These are phyloP conservation scores for Rubia balearica DNA, from an alignment of 305 asterid species.

Conservation along the genomic window DNA sequence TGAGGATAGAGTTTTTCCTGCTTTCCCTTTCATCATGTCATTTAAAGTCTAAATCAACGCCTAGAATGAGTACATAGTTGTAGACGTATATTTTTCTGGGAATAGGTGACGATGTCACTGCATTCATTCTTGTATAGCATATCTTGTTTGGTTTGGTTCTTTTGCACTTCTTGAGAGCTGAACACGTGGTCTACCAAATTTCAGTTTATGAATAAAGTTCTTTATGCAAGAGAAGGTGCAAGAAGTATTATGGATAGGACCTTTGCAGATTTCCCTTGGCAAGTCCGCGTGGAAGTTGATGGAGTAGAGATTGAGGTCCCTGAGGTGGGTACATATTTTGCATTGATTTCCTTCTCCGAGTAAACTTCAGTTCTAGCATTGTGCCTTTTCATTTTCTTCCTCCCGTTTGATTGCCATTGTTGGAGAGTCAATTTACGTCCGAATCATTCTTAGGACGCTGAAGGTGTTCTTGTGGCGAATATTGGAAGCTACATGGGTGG, in stretches of 20 bases:
- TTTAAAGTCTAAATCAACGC: not conserved
- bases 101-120: not conserved
- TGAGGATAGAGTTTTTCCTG: not conserved
- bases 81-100: not conserved
- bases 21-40: too few relatives aligned
- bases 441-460: constrained; percentile 62
- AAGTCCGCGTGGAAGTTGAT: constrained; percentile 90
- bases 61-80: not conserved
- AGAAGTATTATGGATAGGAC: constrained; percentile 87
- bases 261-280: constrained; percentile 87
- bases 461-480: constrained; percentile 88
- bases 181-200: constrained; percentile 18
- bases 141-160: not conserved
- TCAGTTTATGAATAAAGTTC: constrained; percentile 99
- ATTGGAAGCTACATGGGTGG: constrained; percentile 84
- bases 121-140: not conserved
- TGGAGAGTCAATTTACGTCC: not conserved
- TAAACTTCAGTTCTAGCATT: not conserved
- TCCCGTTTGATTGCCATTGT: not conserved
- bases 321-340: constrained; percentile 47
- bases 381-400: not conserved
- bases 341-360: not conserved
- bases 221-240: constrained; percentile 98
- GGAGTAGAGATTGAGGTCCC: constrained; percentile 92
- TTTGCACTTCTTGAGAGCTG: constrained; percentile 18